Conservation (phyloP, 768 basidiomycete species). For the Coprinopsis strossmayeri region DNA sequence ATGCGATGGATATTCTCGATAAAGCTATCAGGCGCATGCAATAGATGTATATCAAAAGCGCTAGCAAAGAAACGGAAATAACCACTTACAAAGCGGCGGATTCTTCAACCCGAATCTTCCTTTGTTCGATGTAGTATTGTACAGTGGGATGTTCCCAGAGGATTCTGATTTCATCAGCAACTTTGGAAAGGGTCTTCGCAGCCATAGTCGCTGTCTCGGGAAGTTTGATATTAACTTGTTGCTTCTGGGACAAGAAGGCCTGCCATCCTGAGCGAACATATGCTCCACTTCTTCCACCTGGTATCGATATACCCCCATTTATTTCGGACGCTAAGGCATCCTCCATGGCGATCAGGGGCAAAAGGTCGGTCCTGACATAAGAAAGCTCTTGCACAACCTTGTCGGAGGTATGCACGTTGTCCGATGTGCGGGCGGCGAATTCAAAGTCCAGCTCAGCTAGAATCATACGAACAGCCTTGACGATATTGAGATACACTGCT, state of each 20-base stretch:
- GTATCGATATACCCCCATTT: slow-evolving; percentile 54
- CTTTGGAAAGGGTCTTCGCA: slow-evolving; percentile 45
- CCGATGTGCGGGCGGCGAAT: slow-evolving; percentile 25
- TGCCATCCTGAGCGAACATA: slow-evolving; percentile 75
- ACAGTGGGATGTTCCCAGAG: slow-evolving; percentile 72
- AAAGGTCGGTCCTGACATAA: slow-evolving; percentile 46
- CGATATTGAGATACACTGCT: slow-evolving; percentile 78
- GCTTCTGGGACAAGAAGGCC: slow-evolving; percentile 28
- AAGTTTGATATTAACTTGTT: slow-evolving; percentile 14
- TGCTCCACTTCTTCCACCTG: slow-evolving; percentile 55
- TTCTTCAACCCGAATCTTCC: slow-evolving; percentile 66
- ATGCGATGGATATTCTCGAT: slow-evolving; percentile 60
- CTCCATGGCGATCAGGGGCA: slow-evolving; percentile 62
- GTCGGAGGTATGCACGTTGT: slow-evolving; percentile 17
- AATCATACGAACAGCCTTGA: slow-evolving; percentile 72
- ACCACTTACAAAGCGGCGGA: slow-evolving; percentile 64
- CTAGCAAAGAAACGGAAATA: slow-evolving; percentile 8
- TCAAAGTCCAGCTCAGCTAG: slow-evolving; percentile 66
- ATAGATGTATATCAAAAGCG: slow-evolving; percentile 4
- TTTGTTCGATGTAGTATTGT: slow-evolving; percentile 44
- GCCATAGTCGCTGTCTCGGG: slow-evolving; percentile 37
- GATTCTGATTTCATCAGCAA: slow-evolving; percentile 45
- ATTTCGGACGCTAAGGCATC: slow-evolving; percentile 63
- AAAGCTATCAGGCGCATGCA: slow-evolving; percentile 41
- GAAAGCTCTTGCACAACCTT: slow-evolving; percentile 36